These are phyloP conservation scores for Holtermannia corniformis DNA, from an alignment of 768 basidiomycete genomes.

Conservation along the genomic window DNA sequence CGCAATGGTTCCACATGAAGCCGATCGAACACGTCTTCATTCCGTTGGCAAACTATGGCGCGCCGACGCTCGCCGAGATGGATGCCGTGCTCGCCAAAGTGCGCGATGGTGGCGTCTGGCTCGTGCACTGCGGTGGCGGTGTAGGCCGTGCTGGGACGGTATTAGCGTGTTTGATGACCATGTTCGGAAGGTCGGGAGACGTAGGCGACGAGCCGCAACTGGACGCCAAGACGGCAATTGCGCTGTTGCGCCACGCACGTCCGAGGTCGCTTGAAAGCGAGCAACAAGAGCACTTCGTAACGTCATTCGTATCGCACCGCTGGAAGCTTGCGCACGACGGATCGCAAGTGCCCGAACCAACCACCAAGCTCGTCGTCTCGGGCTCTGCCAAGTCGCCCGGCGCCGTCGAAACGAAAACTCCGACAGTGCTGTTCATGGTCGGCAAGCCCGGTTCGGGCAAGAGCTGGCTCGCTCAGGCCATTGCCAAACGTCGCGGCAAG, in stretches of 20 bases:
- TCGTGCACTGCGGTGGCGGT: constrained; percentile 57
- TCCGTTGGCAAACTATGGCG: constrained; percentile 50
- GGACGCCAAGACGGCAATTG: constrained; percentile 48
- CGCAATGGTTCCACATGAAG: constrained; percentile 47
- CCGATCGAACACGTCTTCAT: constrained; percentile 47
- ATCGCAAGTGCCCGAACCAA: background rate
- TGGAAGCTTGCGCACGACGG: constrained; percentile 47
- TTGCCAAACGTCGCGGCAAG: constrained; percentile 47
- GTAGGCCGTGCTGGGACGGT: constrained; percentile 58
- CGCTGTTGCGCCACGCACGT: constrained; percentile 47
- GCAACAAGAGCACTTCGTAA: constrained; percentile 53
- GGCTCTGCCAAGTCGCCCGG: constrained; percentile 47
- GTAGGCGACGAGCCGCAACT: constrained; percentile 46
- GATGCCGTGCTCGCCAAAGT: constrained; percentile 47
- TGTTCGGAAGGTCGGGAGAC: constrained; percentile 50
- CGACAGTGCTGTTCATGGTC: constrained; percentile 49
- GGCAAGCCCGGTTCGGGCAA: constrained; percentile 58
- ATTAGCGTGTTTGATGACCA: constrained; percentile 53
- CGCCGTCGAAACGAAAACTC: constrained; percentile 22
- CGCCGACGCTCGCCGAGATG: constrained; percentile 56
- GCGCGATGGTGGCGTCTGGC: constrained; percentile 45
- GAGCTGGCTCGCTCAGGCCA: constrained; percentile 49
- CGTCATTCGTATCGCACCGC: constrained; percentile 52
- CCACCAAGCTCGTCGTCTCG: constrained; percentile 43
- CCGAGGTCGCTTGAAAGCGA: constrained; percentile 54